Percentiles rank a stretch among this genome's conserved stretches.
Evolutionary conservation across 805 yeast species (phyloP).

Genomic region (Aciculoconidium aculeatum): DNA sequence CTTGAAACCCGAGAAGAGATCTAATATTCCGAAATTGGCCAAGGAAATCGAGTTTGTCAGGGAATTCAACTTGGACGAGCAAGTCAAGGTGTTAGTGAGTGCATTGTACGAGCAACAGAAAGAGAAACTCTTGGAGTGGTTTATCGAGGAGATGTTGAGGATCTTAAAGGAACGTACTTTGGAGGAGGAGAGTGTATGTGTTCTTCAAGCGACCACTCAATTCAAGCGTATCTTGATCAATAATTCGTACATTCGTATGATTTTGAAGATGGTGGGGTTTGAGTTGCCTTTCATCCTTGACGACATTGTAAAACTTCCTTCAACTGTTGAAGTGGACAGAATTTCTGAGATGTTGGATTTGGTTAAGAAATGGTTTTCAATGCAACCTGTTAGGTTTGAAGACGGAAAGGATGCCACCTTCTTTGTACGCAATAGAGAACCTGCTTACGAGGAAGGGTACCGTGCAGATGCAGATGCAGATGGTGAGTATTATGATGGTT

Average conservation of each 20-base stretch:
- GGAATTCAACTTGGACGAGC: slow-evolving; percentile 36
- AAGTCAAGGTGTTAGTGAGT: slow-evolving; percentile 46
- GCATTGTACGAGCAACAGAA: slow-evolving; percentile 43
- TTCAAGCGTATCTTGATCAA: slow-evolving; percentile 31
- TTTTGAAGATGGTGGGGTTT: slow-evolving; percentile 41
- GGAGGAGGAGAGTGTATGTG: slow-evolving; percentile 9
- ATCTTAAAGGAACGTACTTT: slow-evolving; percentile 20
- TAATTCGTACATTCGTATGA: slow-evolving; percentile 45
- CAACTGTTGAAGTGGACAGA: slow-evolving; percentile 19
- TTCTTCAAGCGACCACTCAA: slow-evolving; percentile 10
- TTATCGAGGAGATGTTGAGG: slow-evolving; percentile 31
- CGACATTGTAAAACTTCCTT: slow-evolving; percentile 36
- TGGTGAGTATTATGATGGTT: slow-evolving; percentile 8
- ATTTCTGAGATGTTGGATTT: slow-evolving; percentile 30
- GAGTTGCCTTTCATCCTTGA: slow-evolving; percentile 34
- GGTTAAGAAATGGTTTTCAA: slow-evolving; percentile 38
- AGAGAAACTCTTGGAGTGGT: slow-evolving; percentile 37
- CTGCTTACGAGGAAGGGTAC: slow-evolving; percentile 11
- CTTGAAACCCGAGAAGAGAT: slow-evolving; percentile 15
- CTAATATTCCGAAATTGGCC: slow-evolving; percentile 24
- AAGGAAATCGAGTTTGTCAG: slow-evolving; percentile 30
- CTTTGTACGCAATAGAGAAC: slow-evolving; percentile 23
- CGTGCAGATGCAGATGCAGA: slow-evolving; percentile 12
- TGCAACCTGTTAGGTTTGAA: slow-evolving; percentile 27
- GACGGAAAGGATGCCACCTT: slow-evolving; percentile 32